Base-by-base conservation (phyloP, 1,284 basidiomycete genomes). In the Golubevia pallescens region DNA sequence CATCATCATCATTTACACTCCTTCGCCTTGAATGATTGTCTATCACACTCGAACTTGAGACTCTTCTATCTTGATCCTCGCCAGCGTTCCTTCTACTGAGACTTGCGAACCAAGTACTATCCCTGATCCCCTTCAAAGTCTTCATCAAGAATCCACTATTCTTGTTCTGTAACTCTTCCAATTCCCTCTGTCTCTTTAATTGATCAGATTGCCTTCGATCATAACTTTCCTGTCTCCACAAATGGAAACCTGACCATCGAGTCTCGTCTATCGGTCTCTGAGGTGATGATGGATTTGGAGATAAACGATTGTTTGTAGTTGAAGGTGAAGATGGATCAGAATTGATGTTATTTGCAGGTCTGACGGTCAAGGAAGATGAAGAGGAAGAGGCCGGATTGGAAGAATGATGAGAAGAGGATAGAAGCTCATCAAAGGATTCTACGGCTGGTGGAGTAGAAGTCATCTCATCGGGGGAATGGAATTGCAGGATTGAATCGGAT, bases 181-280 rank as follows among this genome's bases (percentile, higher is more conserved):
- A 38, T 10, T 38, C 34, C 34, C 34, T 38, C 10, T 38, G 5
- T 10, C 3, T 5, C 10, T 10, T 38, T 10, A 4, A 5, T 38
- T 10, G 8, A 48, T 48, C 42, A 10, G 16, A 48, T 16, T 48
- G 42, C 16, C 42, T 48, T 48, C 42, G 8, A 51, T 77, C 68
- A 55, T 77, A 66, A 24, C 70, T 72, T 24, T 77, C 75, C 28
- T 70, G 70, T 20, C 73, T 70, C 75, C 75, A 77, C 23, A 77
- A 68, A 54, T 77, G 73, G 51, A 77, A 77, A 16, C 75, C 75
- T 42, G 63, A 73, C 23, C 75, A 69, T 6, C 75, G 54, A 1
- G 67, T 61, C 4, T 65, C 69, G 48, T 77, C 75, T 48, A 10
- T 48, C 16, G 42, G 42, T 13, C 16, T 48, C 13, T 48, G 42